Percentiles rank a stretch among this genome's conserved stretches.
These are phyloP conservation scores for Hypoxylon sp. DNA, from an alignment of 2,329 filamentous ascomycete genomes.

Conservation along the genomic window DNA sequence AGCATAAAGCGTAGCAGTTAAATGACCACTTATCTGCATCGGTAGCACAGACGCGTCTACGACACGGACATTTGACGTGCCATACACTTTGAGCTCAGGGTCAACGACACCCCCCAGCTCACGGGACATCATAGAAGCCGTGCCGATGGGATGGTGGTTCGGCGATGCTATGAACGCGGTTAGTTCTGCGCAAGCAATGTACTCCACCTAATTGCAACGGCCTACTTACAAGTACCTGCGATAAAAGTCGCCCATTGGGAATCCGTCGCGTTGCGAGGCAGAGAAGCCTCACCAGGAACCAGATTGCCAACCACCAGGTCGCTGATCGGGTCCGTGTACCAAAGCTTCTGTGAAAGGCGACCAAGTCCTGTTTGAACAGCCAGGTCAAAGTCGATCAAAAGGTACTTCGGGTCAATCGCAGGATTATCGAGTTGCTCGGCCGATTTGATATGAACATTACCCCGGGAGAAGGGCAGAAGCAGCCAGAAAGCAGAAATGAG, in stretches of 20 bases:
- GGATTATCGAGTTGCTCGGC: conserved; percentile 53
- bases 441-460: conserved; percentile 57
- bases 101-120: conserved; percentile 64
- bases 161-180: conserved; percentile 40
- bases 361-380: conserved; percentile 47
- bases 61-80: conserved; percentile 62
- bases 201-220: neutral
- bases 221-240: conserved; percentile 24
- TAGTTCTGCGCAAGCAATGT: neutral
- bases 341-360: conserved; percentile 51
- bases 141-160: conserved; percentile 62
- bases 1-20: conserved; percentile 66
- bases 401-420: conserved; percentile 54
- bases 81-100: conserved; percentile 61
- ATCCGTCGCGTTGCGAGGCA: conserved; percentile 51
- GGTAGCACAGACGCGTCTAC: conserved; percentile 64
- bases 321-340: conserved; percentile 48
- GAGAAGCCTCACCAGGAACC: conserved; percentile 39
- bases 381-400: conserved; percentile 55
- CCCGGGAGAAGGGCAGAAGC: conserved; percentile 56
- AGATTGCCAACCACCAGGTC: conserved; percentile 39
- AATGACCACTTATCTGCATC: conserved; percentile 62
- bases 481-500: conserved; percentile 56
- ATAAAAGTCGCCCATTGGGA: conserved; percentile 48
- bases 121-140: conserved; percentile 63